A percentile compares a stretch with the other conserved stretches of the same genome.
phyloP scores from a whole-genome alignment of 352 stramenopile genomes.

The Phytophthora pisi region DNA sequence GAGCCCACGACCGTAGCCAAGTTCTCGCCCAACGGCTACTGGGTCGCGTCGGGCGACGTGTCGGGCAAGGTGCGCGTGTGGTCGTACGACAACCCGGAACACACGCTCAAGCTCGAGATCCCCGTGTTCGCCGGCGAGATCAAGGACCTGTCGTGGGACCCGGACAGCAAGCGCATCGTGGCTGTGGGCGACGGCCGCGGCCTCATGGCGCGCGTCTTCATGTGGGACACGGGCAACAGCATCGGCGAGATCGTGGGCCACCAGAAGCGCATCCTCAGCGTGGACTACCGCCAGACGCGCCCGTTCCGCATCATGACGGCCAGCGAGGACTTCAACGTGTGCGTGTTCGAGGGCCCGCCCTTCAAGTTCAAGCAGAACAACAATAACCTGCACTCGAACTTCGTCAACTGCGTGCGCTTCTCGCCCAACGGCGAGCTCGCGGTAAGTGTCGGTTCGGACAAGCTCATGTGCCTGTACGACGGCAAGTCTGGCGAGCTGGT shows the following conservation, averaged over 20 bases:
- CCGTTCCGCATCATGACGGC: conserved; percentile 96
- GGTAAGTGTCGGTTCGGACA: conserved; percentile 95
- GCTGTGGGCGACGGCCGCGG: conserved; percentile 86
- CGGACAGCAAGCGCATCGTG: conserved; percentile 95
- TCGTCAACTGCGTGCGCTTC: conserved; percentile 96
- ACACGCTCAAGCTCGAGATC: conserved; percentile 95
- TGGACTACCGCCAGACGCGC: conserved; percentile 93
- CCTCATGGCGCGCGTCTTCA: conserved; percentile 89
- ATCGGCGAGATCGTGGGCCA: conserved; percentile 95
- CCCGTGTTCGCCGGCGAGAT: conserved; percentile 90
- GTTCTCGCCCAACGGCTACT: conserved; percentile 96
- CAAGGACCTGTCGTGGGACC: conserved; percentile 96
- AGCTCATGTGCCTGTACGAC: conserved; percentile 95
- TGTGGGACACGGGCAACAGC: conserved; percentile 97
- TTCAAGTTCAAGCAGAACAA: conserved; percentile 96
- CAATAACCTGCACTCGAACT: conserved; percentile 94
- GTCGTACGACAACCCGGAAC: conserved; percentile 97
- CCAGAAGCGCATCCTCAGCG: conserved; percentile 92
- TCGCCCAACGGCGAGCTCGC: conserved; percentile 89
- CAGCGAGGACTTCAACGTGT: conserved; percentile 95
- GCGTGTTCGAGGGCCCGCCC: conserved; percentile 95
- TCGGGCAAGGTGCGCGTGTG: conserved; percentile 95
- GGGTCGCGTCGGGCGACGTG: conserved; percentile 91
- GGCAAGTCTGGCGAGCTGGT: conserved; percentile 89
- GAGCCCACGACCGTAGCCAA: conserved; percentile 91